Base-by-base conservation (phyloP, 306 rosid genomes). In the Urtica urens region DNA sequence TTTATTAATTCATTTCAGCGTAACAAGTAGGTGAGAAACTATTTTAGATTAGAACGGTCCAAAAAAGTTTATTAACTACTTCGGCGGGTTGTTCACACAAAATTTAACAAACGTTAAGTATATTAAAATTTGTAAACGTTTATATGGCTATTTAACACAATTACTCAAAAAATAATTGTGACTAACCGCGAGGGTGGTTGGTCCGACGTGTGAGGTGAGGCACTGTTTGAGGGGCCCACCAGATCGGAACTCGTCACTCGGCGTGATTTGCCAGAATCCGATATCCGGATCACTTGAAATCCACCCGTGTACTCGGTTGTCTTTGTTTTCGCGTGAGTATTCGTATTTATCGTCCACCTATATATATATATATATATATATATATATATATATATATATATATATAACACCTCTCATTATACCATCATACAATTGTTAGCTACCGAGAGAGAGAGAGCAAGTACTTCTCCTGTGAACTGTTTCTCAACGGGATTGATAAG, bases 161-260 rank as follows among this genome's bases (percentile, higher is more conserved):
- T n/a, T n/a, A n/a, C n/a, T n/a, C n/a, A 22, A 1, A 39, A 3
- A 14, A 2, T 5, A 21, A 13, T 11, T n/a, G 6, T 4, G n/a
- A 62, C 93, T 70, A 38, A 90, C 97, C 0, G 95, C 77, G n/a
- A 90, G 93, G 0, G 78, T 49, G 42, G 79, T 75, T 7, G 99
- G 99, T 7, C 95, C 99, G 1, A 81, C 95, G 20, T 90, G 99
- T 22, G 94, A 90, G 15, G 78, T 74, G 18, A 90, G 74, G 67
- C 73, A 58, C 35, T 90, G 99, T 59, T 90, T 90, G 63, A 73
- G 28, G 22, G 94, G 95, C 24, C 99, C 99, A 63, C 85, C 95
- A 2, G 99, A 79, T 50, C 82, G 78, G 48, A 77, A 85, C 53
- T 90, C 99, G 22, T 77, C 64, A 46, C 63, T 75, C 2, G 99